Evolutionary conservation across 257 asterid species (phyloP).

Genomic region (Salvia hispanica): DNA sequence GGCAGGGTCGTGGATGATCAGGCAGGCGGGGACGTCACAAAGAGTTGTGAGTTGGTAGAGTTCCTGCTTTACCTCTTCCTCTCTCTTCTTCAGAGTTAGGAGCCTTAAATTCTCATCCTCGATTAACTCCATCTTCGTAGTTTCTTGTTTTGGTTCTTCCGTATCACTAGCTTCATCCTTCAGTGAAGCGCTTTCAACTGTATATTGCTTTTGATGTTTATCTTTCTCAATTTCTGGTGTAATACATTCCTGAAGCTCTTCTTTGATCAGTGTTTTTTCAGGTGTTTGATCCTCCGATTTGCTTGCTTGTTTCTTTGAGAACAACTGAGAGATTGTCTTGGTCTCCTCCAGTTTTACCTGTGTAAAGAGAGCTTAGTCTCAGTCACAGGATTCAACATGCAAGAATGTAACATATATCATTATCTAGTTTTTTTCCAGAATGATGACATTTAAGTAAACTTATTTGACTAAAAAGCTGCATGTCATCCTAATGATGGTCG

Average conservation of each 20-base stretch:
- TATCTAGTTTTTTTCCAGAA: too few species aligned
- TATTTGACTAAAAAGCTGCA: too few species aligned
- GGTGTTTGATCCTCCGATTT: conserved; percentile 35
- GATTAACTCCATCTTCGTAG: too few species aligned
- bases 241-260: conserved; percentile 35
- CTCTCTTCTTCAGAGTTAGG: too few species aligned
- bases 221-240: too few species aligned
- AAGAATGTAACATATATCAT: not conserved
- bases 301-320: conserved; percentile 54
- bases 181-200: conserved; percentile 9
- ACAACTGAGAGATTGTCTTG: conserved; percentile 71
- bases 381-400: not conserved
- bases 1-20: too few species aligned
- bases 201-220: not conserved
- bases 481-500: too few species aligned
- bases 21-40: too few species aligned
- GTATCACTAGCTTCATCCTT: conserved; percentile 34
- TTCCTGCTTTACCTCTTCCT: too few species aligned
- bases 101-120: too few species aligned
- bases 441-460: not conserved
- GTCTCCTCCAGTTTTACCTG: conserved; percentile 67
- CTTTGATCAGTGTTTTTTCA: conserved; percentile 31
- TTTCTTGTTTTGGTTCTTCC: conserved; percentile 20
- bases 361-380: not conserved
- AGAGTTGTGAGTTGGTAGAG: too few species aligned